Evolutionary conservation across 345 rosid genomes (phyloP), one percentile per base, ranked within the genome.

Genomic region (Psidium friedrichsthalianum): DNA sequence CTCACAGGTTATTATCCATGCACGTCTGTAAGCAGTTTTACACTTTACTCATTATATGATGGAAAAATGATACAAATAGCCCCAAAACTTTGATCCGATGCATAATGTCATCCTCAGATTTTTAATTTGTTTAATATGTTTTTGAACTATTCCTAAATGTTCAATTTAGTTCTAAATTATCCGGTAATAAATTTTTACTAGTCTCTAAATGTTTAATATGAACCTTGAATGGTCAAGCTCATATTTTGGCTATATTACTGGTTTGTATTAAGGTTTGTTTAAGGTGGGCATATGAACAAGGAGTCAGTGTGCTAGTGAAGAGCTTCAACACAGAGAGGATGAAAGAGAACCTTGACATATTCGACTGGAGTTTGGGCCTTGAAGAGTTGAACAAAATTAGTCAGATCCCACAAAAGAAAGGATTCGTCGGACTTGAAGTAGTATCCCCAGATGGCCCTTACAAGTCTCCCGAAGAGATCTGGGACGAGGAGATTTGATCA

Each of bases 281-380:
- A 64, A 91, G 93, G 82, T 91, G 93, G 93, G 86, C 25, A 3
- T 86, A 88, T 18, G 88, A 91, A 84, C 90, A 89, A 89, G 91
- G 89, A 5, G 90, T 81, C 24, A 82, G 87, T n/a, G 42, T 87
- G 53, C 21, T 85, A 1, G 86, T 86, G 82, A 90, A 89, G 83
- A 90, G 92, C 85, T 88, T 84, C 85, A 86, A 89, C 83, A 52
- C 42, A 81, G 90, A 86, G 20, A 87, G 90, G 59, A 90, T 89
- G 84, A 27, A 80, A 29, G 87, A 89, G 27, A 91, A 87, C 44
- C 59, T 89, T 1, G 82, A 74, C 53, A 87, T 91, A 56, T 87
- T 88, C 58, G 87, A 87, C 10, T 91, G 92, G 91, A 44, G 87
- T 5, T 82, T 91, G 47, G 87, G 53, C 24, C 25, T 64, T 1